A percentile compares a stretch with the other conserved stretches of the same genome.
Conservation (phyloP, 371 early-diverging fungal genomes). For the Mortierella sp. region DNA sequence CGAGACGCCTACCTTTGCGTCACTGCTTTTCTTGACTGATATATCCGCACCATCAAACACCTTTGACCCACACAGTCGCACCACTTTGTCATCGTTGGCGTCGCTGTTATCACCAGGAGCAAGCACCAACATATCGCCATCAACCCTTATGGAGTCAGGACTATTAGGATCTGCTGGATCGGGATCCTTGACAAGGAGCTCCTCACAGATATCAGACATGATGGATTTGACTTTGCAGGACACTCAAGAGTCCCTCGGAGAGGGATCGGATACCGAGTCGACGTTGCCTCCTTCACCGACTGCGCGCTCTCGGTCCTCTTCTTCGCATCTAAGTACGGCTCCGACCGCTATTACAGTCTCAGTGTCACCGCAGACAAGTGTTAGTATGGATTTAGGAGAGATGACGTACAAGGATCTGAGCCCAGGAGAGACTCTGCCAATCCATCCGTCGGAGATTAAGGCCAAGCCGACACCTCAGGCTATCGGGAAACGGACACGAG, state of each 20-base stretch:
- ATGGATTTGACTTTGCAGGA: not conserved
- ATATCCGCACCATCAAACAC: not conserved
- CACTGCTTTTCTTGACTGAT: not conserved
- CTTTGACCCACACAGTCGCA: not conserved
- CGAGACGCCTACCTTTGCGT: not conserved
- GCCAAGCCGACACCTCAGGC: not conserved
- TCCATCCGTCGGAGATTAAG: not conserved
- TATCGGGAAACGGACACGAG: not conserved
- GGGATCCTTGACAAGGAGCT: not conserved
- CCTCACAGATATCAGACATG: not conserved
- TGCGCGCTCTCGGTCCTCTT: not conserved
- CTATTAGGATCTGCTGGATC: not conserved
- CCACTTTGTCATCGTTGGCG: not conserved
- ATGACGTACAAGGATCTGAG: not conserved
- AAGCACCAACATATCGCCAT: not conserved
- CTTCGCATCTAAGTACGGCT: not conserved
- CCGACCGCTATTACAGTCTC: not conserved
- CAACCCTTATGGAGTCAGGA: not conserved
- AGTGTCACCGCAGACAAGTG: not conserved
- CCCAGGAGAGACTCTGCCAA: not conserved
- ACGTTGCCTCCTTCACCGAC: not conserved
- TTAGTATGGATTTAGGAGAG: not conserved
- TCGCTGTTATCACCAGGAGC: too few relatives aligned
- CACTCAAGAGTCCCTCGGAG: not conserved
- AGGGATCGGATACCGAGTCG: not conserved